Percentiles rank a stretch among this genome's conserved stretches.
Evolutionary conservation across 2,329 filamentous ascomycete genomes (phyloP).

Genomic region (Fusarium sp.): DNA sequence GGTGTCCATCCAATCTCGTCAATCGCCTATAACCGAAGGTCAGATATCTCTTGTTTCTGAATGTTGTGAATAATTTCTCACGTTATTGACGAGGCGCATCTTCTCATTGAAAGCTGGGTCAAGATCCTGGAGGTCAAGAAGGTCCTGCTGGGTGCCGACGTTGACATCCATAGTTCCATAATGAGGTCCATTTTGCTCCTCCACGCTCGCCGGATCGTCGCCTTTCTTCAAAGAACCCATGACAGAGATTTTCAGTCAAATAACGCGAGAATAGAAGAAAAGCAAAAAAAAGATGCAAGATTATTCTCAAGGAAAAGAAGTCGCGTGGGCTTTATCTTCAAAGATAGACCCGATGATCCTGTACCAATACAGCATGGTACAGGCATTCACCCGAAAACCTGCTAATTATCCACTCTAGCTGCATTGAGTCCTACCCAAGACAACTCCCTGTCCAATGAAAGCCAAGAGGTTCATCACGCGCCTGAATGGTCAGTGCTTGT

Average conservation of each 20-base stretch:
- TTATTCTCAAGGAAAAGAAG: background rate
- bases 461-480: background rate
- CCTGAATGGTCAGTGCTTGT: background rate
- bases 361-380: background rate
- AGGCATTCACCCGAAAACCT: background rate
- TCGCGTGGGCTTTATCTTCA: constrained; percentile 10
- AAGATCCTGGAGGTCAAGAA: background rate
- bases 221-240: background rate
- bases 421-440: background rate
- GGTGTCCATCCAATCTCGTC: constrained; percentile 73
- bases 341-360: constrained; percentile 5
- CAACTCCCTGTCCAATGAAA: background rate
- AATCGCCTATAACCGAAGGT: constrained; percentile 55
- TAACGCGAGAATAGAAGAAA: accelerated
- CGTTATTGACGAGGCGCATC: constrained; percentile 78
- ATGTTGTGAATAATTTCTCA: constrained; percentile 39
- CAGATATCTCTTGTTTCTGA: background rate
- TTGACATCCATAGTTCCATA: constrained; percentile 6
- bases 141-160: background rate
- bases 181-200: background rate
- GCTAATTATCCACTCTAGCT: background rate
- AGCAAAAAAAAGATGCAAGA: background rate
- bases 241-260: accelerated
- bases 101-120: constrained; percentile 59
- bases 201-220: background rate